Evolutionary conservation across 257 asterid species (phyloP).

Genomic region (Rauvolfia tetraphylla): DNA sequence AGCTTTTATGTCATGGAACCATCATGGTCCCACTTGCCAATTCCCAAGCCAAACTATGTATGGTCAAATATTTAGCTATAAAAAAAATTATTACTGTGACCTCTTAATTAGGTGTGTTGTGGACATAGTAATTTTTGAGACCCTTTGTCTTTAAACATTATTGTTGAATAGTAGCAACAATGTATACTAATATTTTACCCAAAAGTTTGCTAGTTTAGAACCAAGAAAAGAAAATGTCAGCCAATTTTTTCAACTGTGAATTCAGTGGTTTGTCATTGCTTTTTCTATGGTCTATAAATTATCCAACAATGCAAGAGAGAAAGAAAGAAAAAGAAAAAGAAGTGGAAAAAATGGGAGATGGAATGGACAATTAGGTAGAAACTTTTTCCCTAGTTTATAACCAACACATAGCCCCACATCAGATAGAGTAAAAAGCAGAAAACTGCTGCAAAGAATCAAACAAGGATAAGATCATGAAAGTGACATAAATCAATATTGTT

Average conservation of each 20-base stretch:
- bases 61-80: no score
- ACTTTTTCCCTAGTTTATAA: not conserved
- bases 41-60: not conserved
- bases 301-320: not conserved
- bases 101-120: no score
- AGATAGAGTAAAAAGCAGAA: not conserved
- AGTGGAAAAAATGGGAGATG: not conserved
- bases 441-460: not conserved
- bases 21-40: constrained; percentile 4
- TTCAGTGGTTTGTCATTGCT: not conserved
- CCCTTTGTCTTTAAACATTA: no score
- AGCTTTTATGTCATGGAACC: constrained; percentile 12
- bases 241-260: constrained; percentile 1
- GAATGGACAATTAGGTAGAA: not conserved
- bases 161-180: no score
- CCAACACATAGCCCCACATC: not conserved
- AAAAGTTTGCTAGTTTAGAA: no score
- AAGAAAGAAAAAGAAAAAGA: not conserved
- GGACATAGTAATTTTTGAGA: no score
- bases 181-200: no score
- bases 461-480: not conserved
- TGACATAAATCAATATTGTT: not conserved
- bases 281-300: not conserved
- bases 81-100: no score
- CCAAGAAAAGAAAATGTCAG: not conserved